Evolutionary conservation across 1,284 basidiomycete species (phyloP), one percentile per base, ranked within the genome.

Genomic region (Ustilago lituana): DNA sequence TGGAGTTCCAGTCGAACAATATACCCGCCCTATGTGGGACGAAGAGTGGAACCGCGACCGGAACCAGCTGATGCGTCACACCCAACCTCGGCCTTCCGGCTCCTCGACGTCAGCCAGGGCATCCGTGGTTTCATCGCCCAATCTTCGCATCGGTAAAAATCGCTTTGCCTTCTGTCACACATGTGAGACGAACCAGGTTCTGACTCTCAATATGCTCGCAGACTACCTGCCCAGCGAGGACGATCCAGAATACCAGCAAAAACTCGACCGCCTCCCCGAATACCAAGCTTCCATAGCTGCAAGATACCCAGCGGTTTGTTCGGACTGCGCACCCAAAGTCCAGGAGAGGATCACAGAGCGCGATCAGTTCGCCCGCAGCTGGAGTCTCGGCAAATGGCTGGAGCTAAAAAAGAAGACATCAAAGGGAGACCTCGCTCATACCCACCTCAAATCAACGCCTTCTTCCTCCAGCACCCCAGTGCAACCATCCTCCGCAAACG

Each of bases 141-240:
- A 33, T 11, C 26, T 10, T 7, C 15, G 14, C 22, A 4, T 31
- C 3, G 29, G 37, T 20, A 37, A 43, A 17, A 41, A 40, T 12
- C 11, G 33, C 0, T 59, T 64, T 27, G 33, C 27, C 2, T 79
- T 79, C 43, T 79, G 77, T 50, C 74, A 76, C 46, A 70, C 67
- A 5, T 79, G 77, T 44, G 64, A 67, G 26, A 78, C 76, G 10
- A 78, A 79, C 49, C 77, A 79, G 43, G 67, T 73, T 11, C 55
- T 79, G 19, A 68, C 67, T 5, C 50, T 77, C 33, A 73, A 74
- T 39, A 56, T 79, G 57, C 61, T 79, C 12, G 66, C 77, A 10
- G 70, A 76, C 54, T 76, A 77, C 41, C 50, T 78, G 9, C 59
- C 69, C 0, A 61, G 68, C 29, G 74, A 76, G 23, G 52, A 61